Evolutionary conservation across 2,329 filamentous ascomycete species (phyloP).

Genomic region (Penicillium sp.): DNA sequence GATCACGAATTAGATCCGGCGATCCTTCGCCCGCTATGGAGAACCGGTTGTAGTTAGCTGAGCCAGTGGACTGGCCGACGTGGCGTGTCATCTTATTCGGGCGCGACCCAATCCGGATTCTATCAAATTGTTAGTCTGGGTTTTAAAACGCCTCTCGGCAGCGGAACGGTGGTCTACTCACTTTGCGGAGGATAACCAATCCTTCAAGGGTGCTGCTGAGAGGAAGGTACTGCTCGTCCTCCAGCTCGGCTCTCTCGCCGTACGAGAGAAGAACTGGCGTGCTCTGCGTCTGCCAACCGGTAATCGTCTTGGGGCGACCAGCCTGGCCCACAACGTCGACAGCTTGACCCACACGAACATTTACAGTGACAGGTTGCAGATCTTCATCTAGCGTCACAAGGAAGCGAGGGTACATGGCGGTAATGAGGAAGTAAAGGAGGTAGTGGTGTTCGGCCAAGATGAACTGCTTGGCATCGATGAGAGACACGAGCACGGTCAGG

Average conservation of each 20-base stretch:
- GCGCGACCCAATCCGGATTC: conserved; percentile 44
- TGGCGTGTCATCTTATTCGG: conserved; percentile 28
- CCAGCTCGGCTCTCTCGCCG: conserved; percentile 90
- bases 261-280: conserved; percentile 94
- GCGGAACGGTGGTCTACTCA: conserved; percentile 41
- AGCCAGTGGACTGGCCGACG: conserved; percentile 5
- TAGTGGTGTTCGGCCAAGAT: conserved; percentile 72
- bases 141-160: too few species aligned
- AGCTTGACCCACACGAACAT: conserved; percentile 93
- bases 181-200: conserved; percentile 93
- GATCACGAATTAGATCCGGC: conserved; percentile 31
- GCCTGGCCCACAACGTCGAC: conserved; percentile 98
- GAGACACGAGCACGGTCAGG: conserved; percentile 79
- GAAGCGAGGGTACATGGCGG: conserved; percentile 95
- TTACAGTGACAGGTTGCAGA: conserved; percentile 86
- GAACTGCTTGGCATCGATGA: conserved; percentile 93
- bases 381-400: conserved; percentile 93
- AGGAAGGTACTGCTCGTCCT: conserved; percentile 95
- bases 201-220: conserved; percentile 88
- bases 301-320: conserved; percentile 96
- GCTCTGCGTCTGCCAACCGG: conserved; percentile 98
- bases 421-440: conserved; percentile 93
- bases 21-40: conserved; percentile 20
- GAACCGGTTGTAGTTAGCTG: conserved; percentile 13
- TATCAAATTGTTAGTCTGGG: conserved; percentile 10